Evolutionary conservation across 1,139 yeast genomes (phyloP), one percentile per base, ranked within the genome.

Genomic region (Magnusiomyces tetraspermus): DNA sequence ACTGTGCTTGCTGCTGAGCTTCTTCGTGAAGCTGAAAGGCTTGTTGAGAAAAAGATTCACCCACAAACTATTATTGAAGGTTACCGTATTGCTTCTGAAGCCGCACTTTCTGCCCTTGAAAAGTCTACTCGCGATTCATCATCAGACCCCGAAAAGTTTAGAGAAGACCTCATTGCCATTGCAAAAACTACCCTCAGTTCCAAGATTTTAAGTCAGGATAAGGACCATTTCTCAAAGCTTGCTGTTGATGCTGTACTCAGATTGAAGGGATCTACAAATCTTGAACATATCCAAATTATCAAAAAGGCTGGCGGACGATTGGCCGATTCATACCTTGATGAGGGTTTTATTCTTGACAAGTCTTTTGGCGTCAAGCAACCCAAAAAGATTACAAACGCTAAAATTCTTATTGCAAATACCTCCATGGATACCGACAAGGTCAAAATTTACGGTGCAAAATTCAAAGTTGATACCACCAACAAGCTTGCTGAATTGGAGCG

Each of bases 11-110:
- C 94, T 51, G 92, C 97, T 15, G 98, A 92, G 70, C 76, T 92
- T 57, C 76, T 92, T 61, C 81, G 96, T 67, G 97, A 94, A 71
- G 97, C 98, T 36, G 98, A 94, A 71, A 83, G 83, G 67, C 78
- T 92, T 60, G 85, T 92, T 54, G 96, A 89, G 60, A 86, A 84
- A 67, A 90, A 85, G 68, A 92, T 92, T 57, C 98, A 94, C 70
- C 98, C 99, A 36, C 98, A 92, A 71, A 92, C 97, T 2, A 90
- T 92, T 63, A 89, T 92, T 61, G 96, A 89, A 69, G 99, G 99
- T 55, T 92, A 77, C 70, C 78, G 98, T 71, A 80, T 89, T 60
- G 98, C 97, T 10, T 75, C 90, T 21, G 76, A 76, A 54, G 88
- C 89, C 19, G 96, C 98, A 1, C 71, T 92, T 52, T 75, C 71